Evolutionary conservation across 331 rosid species (phyloP).

Genomic region (Acacia pycnantha): DNA sequence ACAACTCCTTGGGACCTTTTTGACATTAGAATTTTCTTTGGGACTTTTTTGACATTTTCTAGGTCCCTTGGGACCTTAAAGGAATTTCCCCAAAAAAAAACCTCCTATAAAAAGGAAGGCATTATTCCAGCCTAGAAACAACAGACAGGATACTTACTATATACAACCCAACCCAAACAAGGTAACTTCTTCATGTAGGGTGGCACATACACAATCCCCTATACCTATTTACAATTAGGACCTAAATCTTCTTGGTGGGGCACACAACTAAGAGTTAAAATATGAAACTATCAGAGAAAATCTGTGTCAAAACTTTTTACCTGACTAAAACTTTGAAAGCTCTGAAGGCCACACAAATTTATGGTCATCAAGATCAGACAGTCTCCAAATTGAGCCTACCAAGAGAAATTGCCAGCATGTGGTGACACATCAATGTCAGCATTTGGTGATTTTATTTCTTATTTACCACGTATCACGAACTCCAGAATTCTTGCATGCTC

Average conservation of each 20-base stretch:
- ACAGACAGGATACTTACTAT: neutral
- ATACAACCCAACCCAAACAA: neutral
- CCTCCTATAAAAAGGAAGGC: neutral
- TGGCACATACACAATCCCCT: neutral
- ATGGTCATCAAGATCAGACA: neutral
- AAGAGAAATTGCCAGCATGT: neutral
- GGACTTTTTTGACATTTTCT: too few relatives aligned
- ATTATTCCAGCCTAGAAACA: neutral
- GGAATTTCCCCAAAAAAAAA: too few relatives aligned
- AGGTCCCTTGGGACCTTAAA: too few relatives aligned
- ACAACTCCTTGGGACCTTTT: too few relatives aligned
- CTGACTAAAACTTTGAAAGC: neutral
- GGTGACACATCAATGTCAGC: neutral
- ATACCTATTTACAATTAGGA: neutral
- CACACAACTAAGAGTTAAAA: neutral
- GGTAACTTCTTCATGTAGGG: neutral
- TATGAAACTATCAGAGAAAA: neutral
- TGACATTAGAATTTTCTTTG: too few relatives aligned
- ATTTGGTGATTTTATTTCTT: neutral
- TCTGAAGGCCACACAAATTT: neutral
- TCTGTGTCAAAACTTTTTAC: neutral
- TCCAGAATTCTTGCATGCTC: conserved; percentile 12
- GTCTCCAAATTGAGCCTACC: neutral
- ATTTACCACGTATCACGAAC: neutral
- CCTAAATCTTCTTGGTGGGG: neutral